Evolutionary conservation across 129 eudicot genomes (phyloP).

Genomic region (Flaveria brownii): DNA sequence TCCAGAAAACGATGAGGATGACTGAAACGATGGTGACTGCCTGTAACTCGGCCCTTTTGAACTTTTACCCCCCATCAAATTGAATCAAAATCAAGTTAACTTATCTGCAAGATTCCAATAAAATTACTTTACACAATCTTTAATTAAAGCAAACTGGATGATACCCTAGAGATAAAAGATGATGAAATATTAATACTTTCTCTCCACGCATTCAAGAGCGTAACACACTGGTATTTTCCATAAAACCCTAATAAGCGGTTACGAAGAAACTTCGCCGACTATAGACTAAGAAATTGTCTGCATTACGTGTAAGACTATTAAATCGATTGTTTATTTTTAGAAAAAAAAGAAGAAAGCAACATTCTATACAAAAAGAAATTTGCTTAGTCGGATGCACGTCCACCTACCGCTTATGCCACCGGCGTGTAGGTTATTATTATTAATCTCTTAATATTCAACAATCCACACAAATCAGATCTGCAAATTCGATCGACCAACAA

Average conservation of each 20-base stretch:
- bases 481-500: conserved; percentile 11
- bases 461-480: conserved; percentile 23
- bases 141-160: neutral
- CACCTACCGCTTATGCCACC: conserved; percentile 29
- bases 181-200: too few relatives aligned
- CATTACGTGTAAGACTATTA: conserved; percentile 27
- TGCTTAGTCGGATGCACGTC: conserved; percentile 25
- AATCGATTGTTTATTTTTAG: conserved; percentile 9
- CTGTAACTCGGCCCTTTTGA: conserved; percentile 49
- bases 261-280: conserved; percentile 34
- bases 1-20: conserved; percentile 54
- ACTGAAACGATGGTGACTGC: conserved; percentile 46
- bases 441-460: neutral
- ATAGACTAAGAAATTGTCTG: conserved; percentile 14
- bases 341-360: conserved; percentile 1
- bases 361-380: neutral
- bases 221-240: conserved; percentile 12
- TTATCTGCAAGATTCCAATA: conserved; percentile 26
- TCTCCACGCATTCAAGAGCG: neutral
- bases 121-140: neutral
- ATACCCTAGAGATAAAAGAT: too few relatives aligned
- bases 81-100: conserved; percentile 15
- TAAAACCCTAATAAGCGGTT: conserved; percentile 33
- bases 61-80: conserved; percentile 63
- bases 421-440: neutral